These are phyloP conservation scores for Conticribra weissflogii DNA, from an alignment of 108 stramenopile species.

Conservation along the genomic window DNA sequence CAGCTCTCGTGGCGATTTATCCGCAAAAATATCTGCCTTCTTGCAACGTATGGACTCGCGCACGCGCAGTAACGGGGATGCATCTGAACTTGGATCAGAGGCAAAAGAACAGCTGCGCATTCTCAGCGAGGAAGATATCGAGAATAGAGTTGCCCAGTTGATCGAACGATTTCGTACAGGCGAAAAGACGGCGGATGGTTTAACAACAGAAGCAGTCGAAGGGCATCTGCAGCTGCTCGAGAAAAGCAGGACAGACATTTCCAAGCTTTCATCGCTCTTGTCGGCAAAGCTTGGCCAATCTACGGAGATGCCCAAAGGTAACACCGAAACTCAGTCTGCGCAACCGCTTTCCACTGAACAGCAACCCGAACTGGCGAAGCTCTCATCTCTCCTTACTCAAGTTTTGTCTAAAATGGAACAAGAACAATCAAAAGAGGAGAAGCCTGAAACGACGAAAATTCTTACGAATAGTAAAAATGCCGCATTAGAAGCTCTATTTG, in stretches of 20 bases:
- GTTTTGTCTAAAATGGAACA: conserved; percentile 21
- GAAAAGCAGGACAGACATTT: conserved; percentile 19
- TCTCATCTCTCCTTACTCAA: conserved; percentile 36
- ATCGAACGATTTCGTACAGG: conserved; percentile 33
- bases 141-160: conserved; percentile 24
- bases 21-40: conserved; percentile 32
- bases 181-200: conserved; percentile 6
- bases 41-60: conserved; percentile 32
- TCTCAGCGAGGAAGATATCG: conserved; percentile 31
- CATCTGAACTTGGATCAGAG: neutral
- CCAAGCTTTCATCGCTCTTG: conserved; percentile 37
- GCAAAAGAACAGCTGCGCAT: conserved; percentile 11
- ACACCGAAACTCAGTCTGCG: neutral
- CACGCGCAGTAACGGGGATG: conserved; percentile 1
- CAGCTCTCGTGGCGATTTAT: conserved; percentile 20
- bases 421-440: neutral
- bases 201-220: neutral
- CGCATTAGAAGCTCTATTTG: conserved; percentile 31
- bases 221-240: conserved; percentile 28
- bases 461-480: conserved; percentile 6
- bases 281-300: conserved; percentile 20
- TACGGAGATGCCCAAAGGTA: conserved; percentile 3
- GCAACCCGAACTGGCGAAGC: conserved; percentile 24
- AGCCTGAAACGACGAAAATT: neutral
- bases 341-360: conserved; percentile 3